Conservation (phyloP, 2,329 filamentous ascomycete genomes). For the Cercospora zeina region DNA sequence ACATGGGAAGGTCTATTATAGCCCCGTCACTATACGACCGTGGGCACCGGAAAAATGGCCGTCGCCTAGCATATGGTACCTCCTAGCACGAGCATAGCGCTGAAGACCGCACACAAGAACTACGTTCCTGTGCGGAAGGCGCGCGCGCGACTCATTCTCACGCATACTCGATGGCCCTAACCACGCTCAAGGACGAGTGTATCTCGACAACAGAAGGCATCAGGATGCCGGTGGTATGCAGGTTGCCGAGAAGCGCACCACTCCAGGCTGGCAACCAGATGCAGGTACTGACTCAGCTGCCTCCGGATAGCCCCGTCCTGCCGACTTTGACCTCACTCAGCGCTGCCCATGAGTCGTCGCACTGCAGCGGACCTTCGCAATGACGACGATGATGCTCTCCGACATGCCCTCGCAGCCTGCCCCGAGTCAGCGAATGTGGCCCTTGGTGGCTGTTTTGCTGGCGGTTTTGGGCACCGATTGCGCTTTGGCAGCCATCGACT, state of each 20-base stretch:
- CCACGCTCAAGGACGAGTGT: constrained; percentile 10
- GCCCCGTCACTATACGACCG: background rate
- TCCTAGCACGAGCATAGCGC: background rate
- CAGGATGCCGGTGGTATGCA: constrained; percentile 10
- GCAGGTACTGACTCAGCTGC: constrained; percentile 21
- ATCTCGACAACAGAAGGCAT: constrained; percentile 14
- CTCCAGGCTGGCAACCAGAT: constrained; percentile 16
- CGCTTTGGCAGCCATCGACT: constrained; percentile 21
- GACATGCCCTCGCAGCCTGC: constrained; percentile 13
- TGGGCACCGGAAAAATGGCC: background rate
- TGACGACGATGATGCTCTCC: constrained; percentile 19
- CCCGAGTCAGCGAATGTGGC: constrained; percentile 20
- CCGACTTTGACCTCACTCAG: constrained; percentile 13
- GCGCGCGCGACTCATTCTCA: constrained; percentile 18
- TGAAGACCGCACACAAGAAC: constrained; percentile 3
- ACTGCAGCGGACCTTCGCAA: constrained; percentile 7
- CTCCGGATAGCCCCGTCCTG: background rate
- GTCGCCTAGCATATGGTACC: background rate
- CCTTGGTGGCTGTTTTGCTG: constrained; percentile 10
- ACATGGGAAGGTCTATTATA: constrained; percentile 14
- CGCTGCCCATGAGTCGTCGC: constrained; percentile 15
- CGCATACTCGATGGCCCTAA: constrained; percentile 23
- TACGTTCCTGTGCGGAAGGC: constrained; percentile 1
- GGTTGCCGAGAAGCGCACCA: constrained; percentile 2
- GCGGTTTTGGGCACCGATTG: constrained; percentile 20